Evolutionary conservation across 352 stramenopile genomes (phyloP), one percentile per base, ranked within the genome.

Genomic region (Globisporangium cylindrosporum): DNA sequence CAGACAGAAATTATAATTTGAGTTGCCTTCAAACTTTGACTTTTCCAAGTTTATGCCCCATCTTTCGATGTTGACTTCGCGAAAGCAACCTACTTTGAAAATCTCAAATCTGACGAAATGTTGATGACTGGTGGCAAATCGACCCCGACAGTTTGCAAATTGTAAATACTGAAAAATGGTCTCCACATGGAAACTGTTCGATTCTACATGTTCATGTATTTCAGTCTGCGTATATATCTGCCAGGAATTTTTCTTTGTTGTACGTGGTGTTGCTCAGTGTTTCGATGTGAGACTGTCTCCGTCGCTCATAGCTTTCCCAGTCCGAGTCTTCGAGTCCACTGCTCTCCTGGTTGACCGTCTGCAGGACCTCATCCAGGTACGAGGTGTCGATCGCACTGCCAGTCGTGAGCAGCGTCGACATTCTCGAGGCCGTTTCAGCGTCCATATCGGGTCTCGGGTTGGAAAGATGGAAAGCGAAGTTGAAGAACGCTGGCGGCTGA

Each of bases 301-400:
- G 38, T 18, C 38, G 59, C 25, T 57, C 46, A 14, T 54, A 24
- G 6, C 55, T 27, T 9, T 65, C 59, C 25, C 22, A 41, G 15
- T 65, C 59, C 12, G 53, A 22, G 53, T 59, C 53, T 38, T n/a
- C 53, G 53, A 34, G 24, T 59, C 22, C 27, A 25, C 24, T 59
- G 24, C 25, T 36, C 29, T n/a, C 53, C 18, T 59, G 25, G 24
- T 59, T 20, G 9, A 29, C n/a, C 3, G 24, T 1, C 12, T 34
- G 8, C 0, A 59, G 53, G 6, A 27, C n/a, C 0, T 3, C 10
- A 20, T 59, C 53, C 0, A 59, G 12, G 53, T 59, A 59, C 53
- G 53, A 24, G 8, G 53, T 59, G 53, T 59, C 53, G 53, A 59
- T 38, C 24, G 29, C 53, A 5, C 27, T 80, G 49, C 81, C 77